These are phyloP conservation scores for Debaryomyces tyrocola DNA, from an alignment of 805 yeast genomes.

Conservation along the genomic window DNA sequence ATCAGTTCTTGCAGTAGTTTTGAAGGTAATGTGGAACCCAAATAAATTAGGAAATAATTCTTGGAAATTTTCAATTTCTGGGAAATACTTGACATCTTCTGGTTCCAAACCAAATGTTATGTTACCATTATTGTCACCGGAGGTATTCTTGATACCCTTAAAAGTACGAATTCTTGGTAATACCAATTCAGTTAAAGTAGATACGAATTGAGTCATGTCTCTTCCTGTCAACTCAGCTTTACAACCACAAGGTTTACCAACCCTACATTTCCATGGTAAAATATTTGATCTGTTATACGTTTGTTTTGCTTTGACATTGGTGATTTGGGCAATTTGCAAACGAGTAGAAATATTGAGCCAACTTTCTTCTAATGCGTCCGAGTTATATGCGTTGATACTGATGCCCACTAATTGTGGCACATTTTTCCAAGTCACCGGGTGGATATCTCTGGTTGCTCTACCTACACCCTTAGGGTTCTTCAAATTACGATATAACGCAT, in stretches of 20 bases:
- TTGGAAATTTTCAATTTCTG: conserved; percentile 88
- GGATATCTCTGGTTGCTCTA: conserved; percentile 71
- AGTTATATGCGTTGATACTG: conserved; percentile 73
- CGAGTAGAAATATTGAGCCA: conserved; percentile 75
- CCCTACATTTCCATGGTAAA: conserved; percentile 82
- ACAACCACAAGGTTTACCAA: conserved; percentile 90
- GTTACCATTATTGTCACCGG: conserved; percentile 87
- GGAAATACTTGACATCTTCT: conserved; percentile 79
- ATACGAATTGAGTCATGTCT: conserved; percentile 80
- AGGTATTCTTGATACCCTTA: conserved; percentile 67
- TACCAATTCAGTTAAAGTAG: conserved; percentile 87
- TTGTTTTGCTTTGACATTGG: conserved; percentile 81
- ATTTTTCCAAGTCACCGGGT: conserved; percentile 64
- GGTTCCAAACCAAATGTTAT: conserved; percentile 80
- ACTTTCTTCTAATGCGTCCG: conserved; percentile 65
- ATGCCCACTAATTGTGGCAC: conserved; percentile 73
- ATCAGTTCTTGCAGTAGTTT: conserved; percentile 88
- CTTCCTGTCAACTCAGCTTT: conserved; percentile 74
- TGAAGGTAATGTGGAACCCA: conserved; percentile 82
- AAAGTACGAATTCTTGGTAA: conserved; percentile 91
- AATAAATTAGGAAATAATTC: conserved; percentile 86
- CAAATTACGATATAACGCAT: conserved; percentile 78
- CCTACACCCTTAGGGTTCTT: conserved; percentile 75
- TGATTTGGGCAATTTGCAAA: conserved; percentile 85
- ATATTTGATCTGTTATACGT: conserved; percentile 77